phyloP scores from a whole-genome alignment of 208 protist genomes.

The Leishmania mexicana region DNA sequence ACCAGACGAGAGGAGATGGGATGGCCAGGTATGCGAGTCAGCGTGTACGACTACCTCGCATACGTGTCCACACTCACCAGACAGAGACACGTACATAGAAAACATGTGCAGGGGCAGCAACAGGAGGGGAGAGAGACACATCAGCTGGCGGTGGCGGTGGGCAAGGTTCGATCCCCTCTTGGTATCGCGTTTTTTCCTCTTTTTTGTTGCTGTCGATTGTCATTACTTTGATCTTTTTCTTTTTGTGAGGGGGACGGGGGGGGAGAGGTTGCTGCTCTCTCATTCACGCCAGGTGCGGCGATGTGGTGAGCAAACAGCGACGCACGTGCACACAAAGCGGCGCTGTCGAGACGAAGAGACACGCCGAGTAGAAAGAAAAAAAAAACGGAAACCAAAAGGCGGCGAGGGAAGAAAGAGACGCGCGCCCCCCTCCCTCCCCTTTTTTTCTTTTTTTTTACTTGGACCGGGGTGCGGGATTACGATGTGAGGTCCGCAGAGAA shows the following conservation, averaged over 20 bases:
- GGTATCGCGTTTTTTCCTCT: neutral
- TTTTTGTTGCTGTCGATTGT: constrained; percentile 10
- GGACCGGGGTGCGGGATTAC: neutral
- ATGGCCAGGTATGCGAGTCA: neutral
- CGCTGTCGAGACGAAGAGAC: neutral
- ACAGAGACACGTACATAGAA: neutral
- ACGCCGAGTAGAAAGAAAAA: neutral
- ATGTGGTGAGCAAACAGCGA: neutral
- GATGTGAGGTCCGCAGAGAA: neutral
- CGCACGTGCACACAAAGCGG: neutral
- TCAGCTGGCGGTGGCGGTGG: constrained; percentile 39
- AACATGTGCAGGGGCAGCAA: neutral
- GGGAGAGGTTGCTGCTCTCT: neutral
- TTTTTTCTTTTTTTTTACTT: neutral
- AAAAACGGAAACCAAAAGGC: neutral
- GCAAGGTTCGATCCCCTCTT: constrained; percentile 27
- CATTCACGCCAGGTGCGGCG: constrained; percentile 3
- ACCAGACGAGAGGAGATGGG: neutral
- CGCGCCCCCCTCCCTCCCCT: neutral
- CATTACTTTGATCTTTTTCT: neutral
- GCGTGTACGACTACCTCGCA: neutral
- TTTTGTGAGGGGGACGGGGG: neutral
- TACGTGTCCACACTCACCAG: neutral
- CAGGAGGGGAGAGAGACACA: neutral
- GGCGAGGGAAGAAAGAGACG: neutral